phyloP scores from a whole-genome alignment of 1,139 yeast species.

The Nakaseomyces delphensis region DNA sequence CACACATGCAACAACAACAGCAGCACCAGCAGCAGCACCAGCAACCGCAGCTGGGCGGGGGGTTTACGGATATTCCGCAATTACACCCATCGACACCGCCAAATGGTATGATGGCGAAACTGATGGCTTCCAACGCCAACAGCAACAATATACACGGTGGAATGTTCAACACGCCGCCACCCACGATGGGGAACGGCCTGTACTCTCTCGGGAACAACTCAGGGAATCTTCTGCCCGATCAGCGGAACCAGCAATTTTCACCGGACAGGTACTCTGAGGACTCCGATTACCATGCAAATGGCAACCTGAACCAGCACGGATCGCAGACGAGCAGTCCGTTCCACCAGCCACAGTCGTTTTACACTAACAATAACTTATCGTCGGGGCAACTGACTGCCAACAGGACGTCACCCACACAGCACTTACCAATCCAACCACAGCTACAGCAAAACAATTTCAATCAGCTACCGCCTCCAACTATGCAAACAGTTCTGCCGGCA shows the following conservation, averaged over 20 bases:
- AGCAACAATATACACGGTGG: constrained; percentile 10
- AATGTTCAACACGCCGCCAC: constrained; percentile 20
- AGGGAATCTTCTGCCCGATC: constrained; percentile 18
- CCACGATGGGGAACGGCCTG: constrained; percentile 17
- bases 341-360: constrained; percentile 22
- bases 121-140: constrained; percentile 3
- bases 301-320: constrained; percentile 11
- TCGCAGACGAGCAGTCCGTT: constrained; percentile 19
- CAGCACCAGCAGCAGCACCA: constrained; percentile 10
- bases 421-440: constrained; percentile 9
- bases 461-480: background rate
- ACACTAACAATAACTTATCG: constrained; percentile 9
- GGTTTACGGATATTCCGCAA: constrained; percentile 28
- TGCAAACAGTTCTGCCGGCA: background rate
- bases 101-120: constrained; percentile 3
- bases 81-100: constrained; percentile 28
- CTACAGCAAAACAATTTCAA: constrained; percentile 9
- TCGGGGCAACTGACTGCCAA: constrained; percentile 9
- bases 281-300: constrained; percentile 17
- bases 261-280: constrained; percentile 27
- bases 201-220: constrained; percentile 28
- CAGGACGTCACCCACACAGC: constrained; percentile 8
- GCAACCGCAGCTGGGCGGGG: constrained; percentile 14
- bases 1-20: constrained; percentile 9
- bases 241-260: constrained; percentile 16